Percentiles rank a stretch among this genome's conserved stretches.
Evolutionary conservation across 805 yeast genomes (phyloP).

Genomic region (Saturnispora ahearnii): DNA sequence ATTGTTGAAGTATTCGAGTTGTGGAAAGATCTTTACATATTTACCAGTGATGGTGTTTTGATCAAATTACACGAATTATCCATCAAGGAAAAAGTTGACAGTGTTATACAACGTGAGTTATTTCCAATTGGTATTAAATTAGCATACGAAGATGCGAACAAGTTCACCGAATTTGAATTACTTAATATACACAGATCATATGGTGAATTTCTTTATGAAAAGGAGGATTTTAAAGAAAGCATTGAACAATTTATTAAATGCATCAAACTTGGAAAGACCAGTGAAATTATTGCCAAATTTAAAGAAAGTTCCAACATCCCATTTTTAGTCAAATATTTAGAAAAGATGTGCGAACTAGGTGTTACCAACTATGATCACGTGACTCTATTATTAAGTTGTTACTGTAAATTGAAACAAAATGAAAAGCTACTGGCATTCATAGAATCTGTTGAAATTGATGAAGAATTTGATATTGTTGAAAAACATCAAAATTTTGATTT

Average conservation of each 20-base stretch:
- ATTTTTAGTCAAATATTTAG: slow-evolving; percentile 54
- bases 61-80: slow-evolving; percentile 60
- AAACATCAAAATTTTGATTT: slow-evolving; percentile 49
- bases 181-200: slow-evolving; percentile 43
- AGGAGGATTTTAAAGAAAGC: slow-evolving; percentile 59
- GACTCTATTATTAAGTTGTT: slow-evolving; percentile 67
- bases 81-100: slow-evolving; percentile 56
- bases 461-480: slow-evolving; percentile 29
- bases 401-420: slow-evolving; percentile 62
- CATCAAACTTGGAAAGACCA: slow-evolving; percentile 44
- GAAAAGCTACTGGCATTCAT: slow-evolving; percentile 53
- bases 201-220: slow-evolving; percentile 65
- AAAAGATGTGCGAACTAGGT: slow-evolving; percentile 45
- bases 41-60: slow-evolving; percentile 70
- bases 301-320: slow-evolving; percentile 67
- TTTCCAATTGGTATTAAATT: slow-evolving; percentile 65
- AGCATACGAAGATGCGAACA: slow-evolving; percentile 32
- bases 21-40: slow-evolving; percentile 49
- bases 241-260: slow-evolving; percentile 60
- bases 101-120: slow-evolving; percentile 59
- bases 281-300: slow-evolving; percentile 70
- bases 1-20: slow-evolving; percentile 49
- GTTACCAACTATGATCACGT: slow-evolving; percentile 71
- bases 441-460: slow-evolving; percentile 27
- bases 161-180: slow-evolving; percentile 24